phyloP scores from a whole-genome alignment of 192 early-diverging fungal species.

The Geranomyces variabilis region DNA sequence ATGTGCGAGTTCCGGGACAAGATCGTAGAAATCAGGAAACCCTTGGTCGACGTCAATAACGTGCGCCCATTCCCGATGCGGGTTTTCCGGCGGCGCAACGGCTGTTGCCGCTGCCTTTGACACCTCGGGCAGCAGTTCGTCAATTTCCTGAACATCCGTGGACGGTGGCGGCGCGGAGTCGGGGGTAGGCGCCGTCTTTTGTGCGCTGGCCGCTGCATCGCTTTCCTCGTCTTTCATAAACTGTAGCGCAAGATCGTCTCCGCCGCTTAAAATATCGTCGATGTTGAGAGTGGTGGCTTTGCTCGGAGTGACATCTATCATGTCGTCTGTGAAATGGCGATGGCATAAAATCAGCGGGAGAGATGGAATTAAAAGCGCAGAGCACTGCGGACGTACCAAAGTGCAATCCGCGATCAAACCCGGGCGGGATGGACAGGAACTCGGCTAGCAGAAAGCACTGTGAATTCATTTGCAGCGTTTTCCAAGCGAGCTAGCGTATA shows the following conservation, averaged over 20 bases:
- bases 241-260: slow-evolving; percentile 24
- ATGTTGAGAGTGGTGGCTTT: not conserved
- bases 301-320: not conserved
- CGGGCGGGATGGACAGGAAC: slow-evolving; percentile 66
- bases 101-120: not conserved
- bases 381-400: slow-evolving; percentile 40
- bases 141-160: slow-evolving; percentile 3
- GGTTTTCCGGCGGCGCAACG: not conserved
- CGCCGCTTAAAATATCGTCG: slow-evolving; percentile 14
- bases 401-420: slow-evolving; percentile 69
- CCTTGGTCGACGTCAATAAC: slow-evolving; percentile 83
- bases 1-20: slow-evolving; percentile 88
- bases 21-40: slow-evolving; percentile 86
- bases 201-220: not conserved
- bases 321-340: not conserved
- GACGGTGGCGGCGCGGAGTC: not conserved
- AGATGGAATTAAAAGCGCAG: no score
- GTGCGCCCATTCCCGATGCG: slow-evolving; percentile 79
- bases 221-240: slow-evolving; percentile 21
- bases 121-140: slow-evolving; percentile 4
- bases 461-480: slow-evolving; percentile 23
- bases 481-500: not conserved
- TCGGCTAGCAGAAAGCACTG: slow-evolving; percentile 37
- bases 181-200: not conserved
- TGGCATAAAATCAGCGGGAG: not conserved